Evolutionary conservation across 805 yeast species (phyloP).

Genomic region (Monosporozyma yasuniensis): DNA sequence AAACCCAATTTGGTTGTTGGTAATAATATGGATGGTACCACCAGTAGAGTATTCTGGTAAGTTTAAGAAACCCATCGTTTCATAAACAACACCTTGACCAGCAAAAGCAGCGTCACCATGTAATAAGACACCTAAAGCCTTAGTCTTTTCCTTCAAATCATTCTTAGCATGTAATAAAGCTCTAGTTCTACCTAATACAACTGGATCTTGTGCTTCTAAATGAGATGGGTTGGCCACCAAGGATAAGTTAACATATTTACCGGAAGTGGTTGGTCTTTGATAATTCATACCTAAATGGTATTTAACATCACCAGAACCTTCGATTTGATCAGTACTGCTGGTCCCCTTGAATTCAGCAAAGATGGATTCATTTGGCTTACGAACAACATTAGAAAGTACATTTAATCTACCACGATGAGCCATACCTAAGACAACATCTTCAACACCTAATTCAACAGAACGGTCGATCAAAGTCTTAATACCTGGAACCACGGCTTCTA

Average conservation of each 20-base stretch:
- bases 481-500: slow-evolving; percentile 94
- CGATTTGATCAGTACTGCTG: slow-evolving; percentile 62
- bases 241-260: slow-evolving; percentile 90
- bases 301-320: slow-evolving; percentile 98
- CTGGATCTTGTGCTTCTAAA: slow-evolving; percentile 98
- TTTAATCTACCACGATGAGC: slow-evolving; percentile 99
- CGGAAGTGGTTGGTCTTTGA: slow-evolving; percentile 97
- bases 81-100: slow-evolving; percentile 98
- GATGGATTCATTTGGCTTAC: slow-evolving; percentile 97
- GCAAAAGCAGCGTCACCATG: slow-evolving; percentile 99
- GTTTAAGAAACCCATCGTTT: slow-evolving; percentile 89
- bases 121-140: slow-evolving; percentile 84
- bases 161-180: slow-evolving; percentile 87
- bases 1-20: slow-evolving; percentile 98
- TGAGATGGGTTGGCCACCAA: slow-evolving; percentile 98
- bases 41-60: slow-evolving; percentile 96
- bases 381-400: slow-evolving; percentile 94
- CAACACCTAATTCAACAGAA: slow-evolving; percentile 85
- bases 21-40: slow-evolving; percentile 94
- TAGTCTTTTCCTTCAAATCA: slow-evolving; percentile 72
- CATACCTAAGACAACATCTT: slow-evolving; percentile 97
- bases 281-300: slow-evolving; percentile 99
- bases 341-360: slow-evolving; percentile 88
- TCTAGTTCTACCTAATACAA: slow-evolving; percentile 95
- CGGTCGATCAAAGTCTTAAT: slow-evolving; percentile 92